These are phyloP conservation scores for Fraxinus ornus DNA, from an alignment of 305 asterid species.

Conservation along the genomic window DNA sequence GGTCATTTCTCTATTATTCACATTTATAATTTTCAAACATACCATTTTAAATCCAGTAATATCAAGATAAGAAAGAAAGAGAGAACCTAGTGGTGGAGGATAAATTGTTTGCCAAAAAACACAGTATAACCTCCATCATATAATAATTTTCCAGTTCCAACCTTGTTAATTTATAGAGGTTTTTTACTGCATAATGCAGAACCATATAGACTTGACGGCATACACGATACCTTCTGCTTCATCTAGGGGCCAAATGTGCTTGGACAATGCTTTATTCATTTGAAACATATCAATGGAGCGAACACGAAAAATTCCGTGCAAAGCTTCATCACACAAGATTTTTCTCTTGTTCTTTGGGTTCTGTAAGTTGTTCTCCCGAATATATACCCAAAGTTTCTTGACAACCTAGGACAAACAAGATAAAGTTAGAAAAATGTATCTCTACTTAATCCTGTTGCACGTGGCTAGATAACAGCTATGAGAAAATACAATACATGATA, in stretches of 20 bases:
- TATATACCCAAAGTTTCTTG: conserved; percentile 45
- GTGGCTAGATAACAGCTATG: not conserved
- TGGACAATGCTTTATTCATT: conserved; percentile 42
- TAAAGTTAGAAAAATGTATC: not conserved
- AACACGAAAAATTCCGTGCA: conserved; percentile 34
- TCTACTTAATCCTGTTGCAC: not conserved
- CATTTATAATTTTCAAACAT: not conserved
- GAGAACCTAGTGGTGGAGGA: not conserved
- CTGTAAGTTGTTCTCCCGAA: conserved; percentile 42
- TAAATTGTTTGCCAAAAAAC: not conserved
- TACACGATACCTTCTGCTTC: not conserved
- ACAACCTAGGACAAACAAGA: conserved; percentile 38
- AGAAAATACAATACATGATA: not conserved
- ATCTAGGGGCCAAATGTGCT: conserved; percentile 49
- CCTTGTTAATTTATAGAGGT: not conserved
- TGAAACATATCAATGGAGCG: conserved; percentile 45
- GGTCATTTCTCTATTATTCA: not conserved
- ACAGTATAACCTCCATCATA: too few relatives aligned
- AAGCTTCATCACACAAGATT: conserved; percentile 40
- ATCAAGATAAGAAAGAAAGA: not conserved
- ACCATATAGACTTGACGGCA: not conserved
- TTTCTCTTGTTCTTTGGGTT: conserved; percentile 42
- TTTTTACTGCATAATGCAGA: not conserved
- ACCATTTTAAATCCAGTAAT: not conserved
- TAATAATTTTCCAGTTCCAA: not conserved